Evolutionary conservation across 2,329 filamentous ascomycete genomes (phyloP), one percentile per base, ranked within the genome.

Genomic region (Fusarium sp.): DNA sequence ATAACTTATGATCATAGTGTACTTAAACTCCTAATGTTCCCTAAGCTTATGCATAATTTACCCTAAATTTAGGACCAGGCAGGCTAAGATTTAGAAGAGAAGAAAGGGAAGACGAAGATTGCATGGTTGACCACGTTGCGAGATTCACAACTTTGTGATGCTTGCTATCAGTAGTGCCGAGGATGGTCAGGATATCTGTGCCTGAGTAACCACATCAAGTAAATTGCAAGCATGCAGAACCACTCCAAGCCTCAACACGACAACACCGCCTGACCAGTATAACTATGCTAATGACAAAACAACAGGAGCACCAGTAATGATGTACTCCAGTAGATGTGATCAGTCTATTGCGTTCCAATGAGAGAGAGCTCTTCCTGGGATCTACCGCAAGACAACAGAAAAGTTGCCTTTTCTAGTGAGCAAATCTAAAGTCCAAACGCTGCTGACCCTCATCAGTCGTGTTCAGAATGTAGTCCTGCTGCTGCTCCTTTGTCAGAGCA

Each of bases 351-450:
- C 8, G 44, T 10, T 47, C 24, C 44, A 22, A 11, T 22, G 6
- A 11, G 18, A 47, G 45, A 47, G 1, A 47, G 3, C 45, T 47
- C 13, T 22, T 28, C 26, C 10, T 8, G 26, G 13, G 10, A 47
- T 47, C 18, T 11, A 47, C 45, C 7, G 1, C 18, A 47, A 11
- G 8, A 15, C 13, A 48, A 48, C 45, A 48, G 12, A 24, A 18
- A n/a, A 6, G 35, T 14, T 15, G 6, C 13, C 4, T 22, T 7
- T 3, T 28, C 36, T 82, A 88, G 72, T 87, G 85, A 17, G 79
- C 84, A 69, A 90, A 90, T 24, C 85, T 78, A 75, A 90, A 90
- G 72, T 90, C 87, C 61, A 89, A 78, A 76, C 89, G 85, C 80
- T 89, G 87, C 66, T 85, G 84, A 1, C 88, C 88, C 76, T 89